Percentiles rank a stretch among this genome's conserved stretches.
Evolutionary conservation across 2,329 filamentous ascomycete species (phyloP).

Genomic region (Phoma sp.): DNA sequence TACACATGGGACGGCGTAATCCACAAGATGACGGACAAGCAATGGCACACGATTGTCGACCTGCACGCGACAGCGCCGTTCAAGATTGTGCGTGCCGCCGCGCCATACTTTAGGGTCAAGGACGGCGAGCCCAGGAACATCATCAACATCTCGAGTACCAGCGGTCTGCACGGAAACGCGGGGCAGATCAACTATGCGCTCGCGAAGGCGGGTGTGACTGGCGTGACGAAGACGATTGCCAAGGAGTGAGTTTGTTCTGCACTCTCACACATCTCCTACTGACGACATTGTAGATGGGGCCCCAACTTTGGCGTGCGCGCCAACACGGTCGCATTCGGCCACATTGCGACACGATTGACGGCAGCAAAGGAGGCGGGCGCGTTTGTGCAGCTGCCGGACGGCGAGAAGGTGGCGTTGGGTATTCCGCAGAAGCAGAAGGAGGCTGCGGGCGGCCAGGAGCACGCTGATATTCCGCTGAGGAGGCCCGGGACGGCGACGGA

Average conservation of each 20-base stretch:
- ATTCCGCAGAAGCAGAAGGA: constrained; percentile 54
- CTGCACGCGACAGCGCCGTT: constrained; percentile 88
- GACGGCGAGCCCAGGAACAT: constrained; percentile 81
- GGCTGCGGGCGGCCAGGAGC: constrained; percentile 43
- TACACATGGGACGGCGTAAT: constrained; percentile 95
- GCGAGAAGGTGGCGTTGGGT: constrained; percentile 58
- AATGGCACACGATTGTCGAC: constrained; percentile 87
- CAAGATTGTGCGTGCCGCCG: constrained; percentile 77
- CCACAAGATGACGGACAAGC: constrained; percentile 90
- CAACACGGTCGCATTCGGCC: constrained; percentile 85
- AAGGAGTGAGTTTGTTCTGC: constrained; percentile 64
- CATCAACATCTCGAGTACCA: constrained; percentile 84
- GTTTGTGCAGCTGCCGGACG: constrained; percentile 78
- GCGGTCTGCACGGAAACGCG: constrained; percentile 83
- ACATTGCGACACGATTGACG: constrained; percentile 81
- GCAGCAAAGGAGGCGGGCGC: constrained; percentile 84
- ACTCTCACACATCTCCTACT: background rate
- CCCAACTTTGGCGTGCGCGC: constrained; percentile 80
- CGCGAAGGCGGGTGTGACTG: constrained; percentile 83
- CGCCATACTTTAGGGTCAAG: constrained; percentile 86
- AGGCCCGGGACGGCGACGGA: constrained; percentile 80
- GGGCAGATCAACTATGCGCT: constrained; percentile 90
- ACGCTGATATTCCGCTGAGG: constrained; percentile 78
- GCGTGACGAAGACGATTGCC: constrained; percentile 86
- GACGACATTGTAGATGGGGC: constrained; percentile 65